phyloP scores from a whole-genome alignment of 2,329 filamentous ascomycete species.

The Xylariaceae sp. region DNA sequence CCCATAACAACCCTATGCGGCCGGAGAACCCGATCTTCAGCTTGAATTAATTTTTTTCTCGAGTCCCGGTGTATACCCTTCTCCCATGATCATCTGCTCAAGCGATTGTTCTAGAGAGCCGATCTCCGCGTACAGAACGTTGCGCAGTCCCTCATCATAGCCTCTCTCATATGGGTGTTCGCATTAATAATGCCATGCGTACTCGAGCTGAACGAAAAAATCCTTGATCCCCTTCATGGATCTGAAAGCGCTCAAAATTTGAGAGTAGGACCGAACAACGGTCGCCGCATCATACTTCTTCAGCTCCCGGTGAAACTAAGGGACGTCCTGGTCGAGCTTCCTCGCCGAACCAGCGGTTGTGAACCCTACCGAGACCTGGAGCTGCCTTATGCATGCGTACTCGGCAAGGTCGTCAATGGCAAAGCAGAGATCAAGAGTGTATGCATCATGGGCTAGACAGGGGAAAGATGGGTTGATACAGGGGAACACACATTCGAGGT shows the following conservation, averaged over 20 bases:
- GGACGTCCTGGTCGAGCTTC: not conserved
- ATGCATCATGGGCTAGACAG: not conserved
- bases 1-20: not conserved
- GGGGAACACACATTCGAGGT: slow-evolving; percentile 13
- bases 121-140: not conserved
- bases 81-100: not conserved
- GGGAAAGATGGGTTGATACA: not conserved
- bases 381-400: slow-evolving; percentile 5
- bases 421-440: slow-evolving; percentile 13
- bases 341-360: not conserved
- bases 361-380: not conserved
- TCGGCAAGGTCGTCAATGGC: slow-evolving; percentile 10
- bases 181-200: slow-evolving; percentile 6
- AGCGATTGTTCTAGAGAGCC: not conserved
- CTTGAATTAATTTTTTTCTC: not conserved
- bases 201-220: slow-evolving; percentile 14
- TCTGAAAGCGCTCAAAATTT: not conserved
- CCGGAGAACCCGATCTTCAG: not conserved
- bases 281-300: not conserved
- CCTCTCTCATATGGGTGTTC: not conserved
- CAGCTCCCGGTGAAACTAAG: not conserved
- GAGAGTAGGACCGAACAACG: not conserved
- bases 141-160: not conserved
- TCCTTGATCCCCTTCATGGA: slow-evolving; percentile 4
- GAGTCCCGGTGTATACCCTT: not conserved